Conservation (phyloP, 1,284 basidiomycete genomes). For the Melampsora abietis-canadensis region DNA sequence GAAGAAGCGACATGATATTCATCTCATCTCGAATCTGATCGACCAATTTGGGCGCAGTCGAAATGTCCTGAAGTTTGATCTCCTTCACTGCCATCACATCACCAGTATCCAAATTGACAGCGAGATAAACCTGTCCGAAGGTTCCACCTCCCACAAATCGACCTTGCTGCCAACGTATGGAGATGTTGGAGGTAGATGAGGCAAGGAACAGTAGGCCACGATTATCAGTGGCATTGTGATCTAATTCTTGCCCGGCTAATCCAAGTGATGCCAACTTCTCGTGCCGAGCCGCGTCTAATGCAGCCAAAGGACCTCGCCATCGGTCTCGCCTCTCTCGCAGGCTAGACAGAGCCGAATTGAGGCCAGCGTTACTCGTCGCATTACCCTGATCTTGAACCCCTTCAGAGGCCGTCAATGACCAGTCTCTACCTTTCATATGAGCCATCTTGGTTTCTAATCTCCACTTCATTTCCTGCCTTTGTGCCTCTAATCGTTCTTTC, state of each 20-base stretch:
- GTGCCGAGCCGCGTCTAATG: slow-evolving; percentile 65
- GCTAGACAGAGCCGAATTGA: slow-evolving; percentile 45
- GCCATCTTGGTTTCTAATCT: slow-evolving; percentile 45
- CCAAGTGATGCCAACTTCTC: slow-evolving; percentile 67
- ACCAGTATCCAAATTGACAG: slow-evolving; percentile 93
- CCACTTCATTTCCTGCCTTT: slow-evolving; percentile 61
- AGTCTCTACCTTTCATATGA: slow-evolving; percentile 60
- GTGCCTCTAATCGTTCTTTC: slow-evolving; percentile 65
- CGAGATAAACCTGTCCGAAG: slow-evolving; percentile 95
- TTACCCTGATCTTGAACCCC: slow-evolving; percentile 51
- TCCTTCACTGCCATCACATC: slow-evolving; percentile 99
- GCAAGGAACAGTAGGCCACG: slow-evolving; percentile 85
- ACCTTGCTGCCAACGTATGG: slow-evolving; percentile 97
- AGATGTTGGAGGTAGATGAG: slow-evolving; percentile 80
- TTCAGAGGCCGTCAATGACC: slow-evolving; percentile 58
- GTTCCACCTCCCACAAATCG: slow-evolving; percentile 96
- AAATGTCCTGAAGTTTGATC: slow-evolving; percentile 89
- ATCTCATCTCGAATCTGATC: slow-evolving; percentile 96
- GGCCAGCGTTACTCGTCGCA: slow-evolving; percentile 36
- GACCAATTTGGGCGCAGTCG: slow-evolving; percentile 63
- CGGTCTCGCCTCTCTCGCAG: slow-evolving; percentile 35
- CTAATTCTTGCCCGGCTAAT: slow-evolving; percentile 79
- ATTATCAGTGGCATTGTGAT: slow-evolving; percentile 85
- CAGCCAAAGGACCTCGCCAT: slow-evolving; percentile 57
- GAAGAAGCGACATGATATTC: slow-evolving; percentile 96